Evolutionary conservation across 2,329 filamentous ascomycete genomes (phyloP).

Genomic region (Pseudogymnoascus sp.): DNA sequence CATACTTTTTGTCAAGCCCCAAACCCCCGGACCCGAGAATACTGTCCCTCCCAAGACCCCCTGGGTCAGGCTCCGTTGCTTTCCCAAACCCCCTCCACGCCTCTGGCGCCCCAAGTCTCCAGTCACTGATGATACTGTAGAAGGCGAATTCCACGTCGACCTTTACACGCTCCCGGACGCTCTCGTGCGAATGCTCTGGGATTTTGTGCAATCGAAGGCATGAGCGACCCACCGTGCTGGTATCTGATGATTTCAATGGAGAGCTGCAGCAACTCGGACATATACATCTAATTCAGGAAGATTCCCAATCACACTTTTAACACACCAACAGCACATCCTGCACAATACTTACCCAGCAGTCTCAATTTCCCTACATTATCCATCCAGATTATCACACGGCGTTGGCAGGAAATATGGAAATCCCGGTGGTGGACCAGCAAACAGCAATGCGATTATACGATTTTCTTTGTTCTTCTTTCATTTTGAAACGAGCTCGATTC

Average conservation of each 20-base stretch:
- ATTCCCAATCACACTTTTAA: slow-evolving; percentile 1
- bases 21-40: not conserved
- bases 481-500: slow-evolving; percentile 2
- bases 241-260: slow-evolving; percentile 2
- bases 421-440: not conserved
- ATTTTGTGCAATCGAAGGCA: slow-evolving; percentile 56
- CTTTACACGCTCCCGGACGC: slow-evolving; percentile 91
- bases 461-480: slow-evolving; percentile 8
- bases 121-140: slow-evolving; percentile 36
- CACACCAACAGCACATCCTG: slow-evolving; percentile 3
- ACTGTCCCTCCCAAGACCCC: not conserved
- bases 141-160: slow-evolving; percentile 97
- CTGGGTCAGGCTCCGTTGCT: slow-evolving; percentile 14
- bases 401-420: slow-evolving; percentile 2
- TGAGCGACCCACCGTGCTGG: slow-evolving; percentile 19
- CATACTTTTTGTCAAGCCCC: not conserved
- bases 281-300: slow-evolving; percentile 1
- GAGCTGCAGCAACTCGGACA: slow-evolving; percentile 1
- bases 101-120: not conserved
- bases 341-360: slow-evolving; percentile 5
- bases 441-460: slow-evolving; percentile 9
- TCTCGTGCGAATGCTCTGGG: slow-evolving; percentile 92
- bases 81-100: not conserved
- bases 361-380: not conserved
- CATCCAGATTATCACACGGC: slow-evolving; percentile 9